These are phyloP conservation scores for Tricholomella constricta DNA, from an alignment of 768 basidiomycete species.

Conservation along the genomic window DNA sequence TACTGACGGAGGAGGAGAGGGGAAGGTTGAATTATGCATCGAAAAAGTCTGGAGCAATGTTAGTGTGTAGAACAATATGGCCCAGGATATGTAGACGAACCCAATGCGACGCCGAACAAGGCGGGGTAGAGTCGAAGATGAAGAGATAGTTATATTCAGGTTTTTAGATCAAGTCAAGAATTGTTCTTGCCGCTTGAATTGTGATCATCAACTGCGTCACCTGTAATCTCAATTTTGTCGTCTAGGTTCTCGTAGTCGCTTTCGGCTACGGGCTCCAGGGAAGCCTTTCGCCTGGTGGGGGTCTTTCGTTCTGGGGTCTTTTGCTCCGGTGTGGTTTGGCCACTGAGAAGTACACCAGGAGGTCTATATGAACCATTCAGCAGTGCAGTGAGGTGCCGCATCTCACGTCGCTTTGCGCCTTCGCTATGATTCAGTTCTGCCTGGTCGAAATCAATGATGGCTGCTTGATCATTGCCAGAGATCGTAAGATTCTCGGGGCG, in stretches of 20 bases:
- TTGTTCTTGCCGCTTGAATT: no score
- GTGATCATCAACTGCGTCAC: no score
- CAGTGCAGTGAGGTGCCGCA: not conserved
- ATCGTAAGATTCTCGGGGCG: not conserved
- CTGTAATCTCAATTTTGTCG: no score
- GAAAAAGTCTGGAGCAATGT: no score
- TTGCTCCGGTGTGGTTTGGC: not conserved
- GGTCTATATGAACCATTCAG: not conserved
- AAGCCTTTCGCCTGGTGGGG: not conserved
- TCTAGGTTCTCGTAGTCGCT: not conserved
- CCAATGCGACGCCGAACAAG: no score
- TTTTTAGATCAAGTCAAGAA: no score
- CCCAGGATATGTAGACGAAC: no score
- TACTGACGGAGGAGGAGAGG: no score
- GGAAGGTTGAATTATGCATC: no score
- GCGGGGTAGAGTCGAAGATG: no score
- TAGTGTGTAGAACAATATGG: no score
- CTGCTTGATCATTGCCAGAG: not conserved
- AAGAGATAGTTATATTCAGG: no score
- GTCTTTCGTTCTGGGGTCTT: not conserved
- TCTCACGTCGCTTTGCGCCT: constrained; percentile 6
- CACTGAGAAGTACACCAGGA: not conserved
- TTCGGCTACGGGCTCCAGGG: not conserved
- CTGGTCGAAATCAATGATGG: constrained; percentile 9
- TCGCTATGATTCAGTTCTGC: not conserved